Evolutionary conservation across 352 stramenopile species (phyloP), one percentile per base, ranked within the genome.

Genomic region (Elongisporangium undulatum): DNA sequence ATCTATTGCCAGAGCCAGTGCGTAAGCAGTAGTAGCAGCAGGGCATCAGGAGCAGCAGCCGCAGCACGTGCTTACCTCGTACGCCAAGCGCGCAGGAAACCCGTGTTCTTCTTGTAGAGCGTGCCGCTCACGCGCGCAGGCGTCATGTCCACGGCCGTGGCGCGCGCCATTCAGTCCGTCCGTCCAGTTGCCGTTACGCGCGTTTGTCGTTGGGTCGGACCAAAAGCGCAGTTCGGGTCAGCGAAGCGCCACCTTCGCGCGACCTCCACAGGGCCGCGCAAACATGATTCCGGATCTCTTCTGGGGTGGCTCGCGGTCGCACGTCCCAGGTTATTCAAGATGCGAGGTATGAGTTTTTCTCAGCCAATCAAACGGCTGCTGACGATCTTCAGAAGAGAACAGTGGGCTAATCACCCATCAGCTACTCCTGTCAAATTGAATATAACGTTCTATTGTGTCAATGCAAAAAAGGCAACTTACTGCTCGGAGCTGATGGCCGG

Each of bases 71-170:
- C 68, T 34, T 66, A 89, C 79, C 78, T 79, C 67, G 57, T 73
- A 16, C 73, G 68, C 79, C 82, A 92, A 26, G 67, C 66, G n/a
- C 79, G 78, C 62, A 92, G 51, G 62, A 92, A 82, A 19, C 79
- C 82, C 19, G 62, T 66, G 63, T 88, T 89, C 57, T 71, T 73
- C 78, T 89, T 92, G 68, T 72, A 79, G 41, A 92, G 69, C 56
- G 67, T 85, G 48, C 76, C 74, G 26, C 72, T 57, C 8, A 82
- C 60, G 23, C 71, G 74, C 61, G 72, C 34, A 45, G 34, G 7
- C 34, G 34, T 45, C 34, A 45, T 45, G 34, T 45, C 34, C 34
- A 45, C 34, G 34, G 34, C 34, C 34, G 34, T 17, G 13, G 34
- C 34, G 34, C 34, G 34, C 34, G 34, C 34, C 34, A 45, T 45